Percentiles rank a stretch among this genome's conserved stretches.
These are phyloP conservation scores for Colletotrichum sp. DNA, from an alignment of 2,329 filamentous ascomycete genomes.

Conservation along the genomic window DNA sequence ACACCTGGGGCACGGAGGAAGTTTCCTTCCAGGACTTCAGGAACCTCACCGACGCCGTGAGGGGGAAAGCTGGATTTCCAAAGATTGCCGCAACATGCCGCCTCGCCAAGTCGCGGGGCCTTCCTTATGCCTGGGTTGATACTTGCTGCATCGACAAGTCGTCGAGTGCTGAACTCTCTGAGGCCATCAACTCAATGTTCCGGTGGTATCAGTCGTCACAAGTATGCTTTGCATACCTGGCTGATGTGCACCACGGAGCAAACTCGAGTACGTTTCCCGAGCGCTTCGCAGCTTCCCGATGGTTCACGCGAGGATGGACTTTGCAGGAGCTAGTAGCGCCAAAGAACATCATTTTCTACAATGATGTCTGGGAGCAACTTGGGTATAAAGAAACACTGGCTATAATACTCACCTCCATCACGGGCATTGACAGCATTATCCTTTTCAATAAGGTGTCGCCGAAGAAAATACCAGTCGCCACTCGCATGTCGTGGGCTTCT, in stretches of 20 bases:
- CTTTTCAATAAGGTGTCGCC: background rate
- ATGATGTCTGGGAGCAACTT: background rate
- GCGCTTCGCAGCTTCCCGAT: background rate
- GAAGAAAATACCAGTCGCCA: conserved; percentile 19
- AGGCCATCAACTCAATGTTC: background rate
- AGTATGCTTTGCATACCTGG: background rate
- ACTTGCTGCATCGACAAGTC: background rate
- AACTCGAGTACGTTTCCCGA: background rate
- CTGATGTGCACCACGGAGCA: background rate
- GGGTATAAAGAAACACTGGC: background rate
- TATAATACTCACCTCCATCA: background rate
- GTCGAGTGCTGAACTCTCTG: background rate
- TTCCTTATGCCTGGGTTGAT: background rate
- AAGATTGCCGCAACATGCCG: background rate
- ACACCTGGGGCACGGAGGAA: conserved; percentile 23
- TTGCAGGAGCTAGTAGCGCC: background rate
- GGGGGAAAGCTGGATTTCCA: background rate
- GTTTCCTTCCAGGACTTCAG: conserved; percentile 1
- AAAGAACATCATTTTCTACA: background rate
- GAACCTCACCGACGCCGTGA: background rate
- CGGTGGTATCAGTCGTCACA: background rate
- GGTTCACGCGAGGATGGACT: background rate
- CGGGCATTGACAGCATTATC: background rate
- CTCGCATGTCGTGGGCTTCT: conserved; percentile 32
- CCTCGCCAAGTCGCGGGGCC: background rate